phyloP scores from a whole-genome alignment of 345 rosid genomes.

The Gossypium stocksii region DNA sequence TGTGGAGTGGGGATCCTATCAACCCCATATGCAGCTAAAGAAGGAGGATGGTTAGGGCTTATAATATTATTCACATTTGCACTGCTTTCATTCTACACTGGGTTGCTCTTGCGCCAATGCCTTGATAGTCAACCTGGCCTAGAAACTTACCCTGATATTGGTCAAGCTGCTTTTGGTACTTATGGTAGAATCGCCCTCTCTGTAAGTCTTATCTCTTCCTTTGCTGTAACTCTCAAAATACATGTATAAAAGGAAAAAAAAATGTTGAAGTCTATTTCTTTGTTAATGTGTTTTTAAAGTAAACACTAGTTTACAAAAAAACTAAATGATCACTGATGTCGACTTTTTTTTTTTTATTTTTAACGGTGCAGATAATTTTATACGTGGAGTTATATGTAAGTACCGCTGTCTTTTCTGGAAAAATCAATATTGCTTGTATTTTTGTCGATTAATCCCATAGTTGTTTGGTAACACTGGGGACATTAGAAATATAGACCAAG shows the following conservation, averaged over 20 bases:
- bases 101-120: constrained; percentile 72
- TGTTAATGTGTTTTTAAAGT: neutral
- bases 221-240: neutral
- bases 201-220: constrained; percentile 34
- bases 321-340: neutral
- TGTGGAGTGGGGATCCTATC: constrained; percentile 97
- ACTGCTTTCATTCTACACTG: constrained; percentile 80
- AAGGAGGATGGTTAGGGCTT: constrained; percentile 95
- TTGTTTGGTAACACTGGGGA: neutral
- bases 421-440: neutral
- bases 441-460: neutral
- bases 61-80: constrained; percentile 57
- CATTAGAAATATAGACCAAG: neutral
- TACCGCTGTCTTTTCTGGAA: constrained; percentile 27
- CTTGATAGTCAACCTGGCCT: constrained; percentile 83
- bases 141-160: constrained; percentile 91
- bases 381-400: constrained; percentile 91
- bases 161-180: constrained; percentile 87
- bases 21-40: constrained; percentile 85
- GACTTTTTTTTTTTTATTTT: constrained; percentile 1
- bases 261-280: too few relatives aligned
- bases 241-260: too few relatives aligned
- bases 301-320: neutral
- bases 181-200: constrained; percentile 67
- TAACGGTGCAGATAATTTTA: constrained; percentile 56